Conservation (phyloP, 768 basidiomycete species). For the Austroboletus eburneus region DNA sequence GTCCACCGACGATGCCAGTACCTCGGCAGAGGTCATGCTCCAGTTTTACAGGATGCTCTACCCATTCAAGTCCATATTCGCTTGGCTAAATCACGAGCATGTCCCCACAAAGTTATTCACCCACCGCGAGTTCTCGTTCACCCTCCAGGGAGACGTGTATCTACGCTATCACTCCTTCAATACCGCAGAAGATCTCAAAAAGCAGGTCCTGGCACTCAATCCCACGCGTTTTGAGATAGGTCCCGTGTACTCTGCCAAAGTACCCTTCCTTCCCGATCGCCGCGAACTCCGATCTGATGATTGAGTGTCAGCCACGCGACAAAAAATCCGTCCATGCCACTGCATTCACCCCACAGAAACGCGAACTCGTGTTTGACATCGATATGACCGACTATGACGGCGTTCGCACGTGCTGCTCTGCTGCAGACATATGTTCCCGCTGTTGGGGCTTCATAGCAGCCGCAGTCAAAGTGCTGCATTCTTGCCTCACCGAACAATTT, state of each 20-base stretch:
- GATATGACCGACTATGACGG: constrained; percentile 99
- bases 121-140: constrained; percentile 95
- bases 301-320: constrained; percentile 67
- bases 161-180: constrained; percentile 92
- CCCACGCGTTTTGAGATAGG: constrained; percentile 97
- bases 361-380: constrained; percentile 98
- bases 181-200: constrained; percentile 85
- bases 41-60: constrained; percentile 88
- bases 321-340: constrained; percentile 74
- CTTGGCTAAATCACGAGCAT: constrained; percentile 93
- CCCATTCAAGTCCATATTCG: constrained; percentile 90
- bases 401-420: constrained; percentile 91
- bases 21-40: constrained; percentile 62
- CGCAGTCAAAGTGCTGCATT: constrained; percentile 84
- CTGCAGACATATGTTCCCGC: constrained; percentile 82
- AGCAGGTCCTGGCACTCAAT: constrained; percentile 77
- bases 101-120: constrained; percentile 77
- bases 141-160: constrained; percentile 86
- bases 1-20: constrained; percentile 17
- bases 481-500: constrained; percentile 79
- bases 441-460: constrained; percentile 96
- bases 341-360: constrained; percentile 66
- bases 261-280: constrained; percentile 38
- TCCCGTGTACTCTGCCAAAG: constrained; percentile 83
- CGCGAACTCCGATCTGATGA: constrained; percentile 1